A percentile compares a stretch with the other conserved stretches of the same genome.
These are phyloP conservation scores for Leishmania braziliensis DNA, from an alignment of 208 protist genomes.

Conservation along the genomic window DNA sequence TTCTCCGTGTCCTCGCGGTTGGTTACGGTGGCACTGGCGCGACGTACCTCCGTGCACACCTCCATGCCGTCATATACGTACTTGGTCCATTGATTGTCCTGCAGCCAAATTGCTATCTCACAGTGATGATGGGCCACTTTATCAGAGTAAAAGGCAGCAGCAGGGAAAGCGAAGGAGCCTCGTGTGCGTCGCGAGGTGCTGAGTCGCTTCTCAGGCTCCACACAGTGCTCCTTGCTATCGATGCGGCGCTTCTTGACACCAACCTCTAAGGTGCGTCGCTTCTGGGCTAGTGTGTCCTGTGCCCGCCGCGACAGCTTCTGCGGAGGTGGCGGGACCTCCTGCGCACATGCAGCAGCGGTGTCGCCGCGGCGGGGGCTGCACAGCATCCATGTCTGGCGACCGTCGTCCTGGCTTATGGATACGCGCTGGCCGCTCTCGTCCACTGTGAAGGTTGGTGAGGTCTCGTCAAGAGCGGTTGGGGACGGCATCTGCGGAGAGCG, in stretches of 20 bases:
- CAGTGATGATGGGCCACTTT: conserved; percentile 21
- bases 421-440: conserved; percentile 43
- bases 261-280: conserved; percentile 42
- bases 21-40: conserved; percentile 14
- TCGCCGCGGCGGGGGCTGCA: conserved; percentile 38
- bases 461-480: conserved; percentile 41
- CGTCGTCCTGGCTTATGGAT: conserved; percentile 47
- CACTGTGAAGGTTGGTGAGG: conserved; percentile 38
- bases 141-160: conserved; percentile 33
- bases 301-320: conserved; percentile 63
- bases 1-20: conserved; percentile 33
- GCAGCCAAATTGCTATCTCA: conserved; percentile 6
- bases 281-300: conserved; percentile 57
- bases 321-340: conserved; percentile 57
- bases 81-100: conserved; percentile 30
- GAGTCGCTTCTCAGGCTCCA: conserved; percentile 9
- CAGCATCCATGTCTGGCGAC: conserved; percentile 61
- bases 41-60: conserved; percentile 18
- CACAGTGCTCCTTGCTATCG: conserved; percentile 7
- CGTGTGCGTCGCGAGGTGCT: conserved; percentile 24
- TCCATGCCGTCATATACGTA: conserved; percentile 38
- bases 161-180: conserved; percentile 29
- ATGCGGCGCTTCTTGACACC: conserved; percentile 40
- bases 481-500: conserved; percentile 51
- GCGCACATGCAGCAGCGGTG: conserved; percentile 14